phyloP scores from a whole-genome alignment of 306 rosid genomes.

The Cucumis melo region DNA sequence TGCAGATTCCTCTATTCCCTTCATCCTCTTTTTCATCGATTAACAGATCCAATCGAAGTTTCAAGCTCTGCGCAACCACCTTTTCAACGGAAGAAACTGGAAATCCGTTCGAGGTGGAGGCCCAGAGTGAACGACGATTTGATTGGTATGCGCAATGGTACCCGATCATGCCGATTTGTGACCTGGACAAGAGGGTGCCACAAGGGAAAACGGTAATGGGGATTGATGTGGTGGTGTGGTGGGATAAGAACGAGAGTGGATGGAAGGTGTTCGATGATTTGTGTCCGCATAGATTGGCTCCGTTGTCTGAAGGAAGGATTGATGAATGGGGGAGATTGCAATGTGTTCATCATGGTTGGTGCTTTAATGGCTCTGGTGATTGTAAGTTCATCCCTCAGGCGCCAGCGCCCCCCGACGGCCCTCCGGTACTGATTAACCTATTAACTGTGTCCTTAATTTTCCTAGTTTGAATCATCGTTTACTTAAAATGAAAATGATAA shows the following conservation, averaged over 20 bases:
- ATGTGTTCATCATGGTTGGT: slow-evolving; percentile 96
- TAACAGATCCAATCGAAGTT: neutral
- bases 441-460: neutral
- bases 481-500: neutral
- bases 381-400: slow-evolving; percentile 90
- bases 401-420: slow-evolving; percentile 67
- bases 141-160: slow-evolving; percentile 88
- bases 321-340: slow-evolving; percentile 90
- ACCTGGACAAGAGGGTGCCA: slow-evolving; percentile 69
- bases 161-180: slow-evolving; percentile 75
- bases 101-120: slow-evolving; percentile 15
- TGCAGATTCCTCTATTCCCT: slow-evolving; percentile 6
- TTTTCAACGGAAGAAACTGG: slow-evolving; percentile 33
- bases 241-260: slow-evolving; percentile 67
- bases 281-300: slow-evolving; percentile 92
- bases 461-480: neutral
- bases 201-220: slow-evolving; percentile 68
- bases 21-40: slow-evolving; percentile 14
- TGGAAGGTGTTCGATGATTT: slow-evolving; percentile 87
- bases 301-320: slow-evolving; percentile 87
- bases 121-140: slow-evolving; percentile 18
- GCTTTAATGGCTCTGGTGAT: slow-evolving; percentile 56
- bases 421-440: slow-evolving; percentile 39
- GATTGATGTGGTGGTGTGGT: slow-evolving; percentile 87
- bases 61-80: slow-evolving; percentile 18